Evolutionary conservation across 148 eudicot species (phyloP).

Genomic region (Simmondsia chinensis): DNA sequence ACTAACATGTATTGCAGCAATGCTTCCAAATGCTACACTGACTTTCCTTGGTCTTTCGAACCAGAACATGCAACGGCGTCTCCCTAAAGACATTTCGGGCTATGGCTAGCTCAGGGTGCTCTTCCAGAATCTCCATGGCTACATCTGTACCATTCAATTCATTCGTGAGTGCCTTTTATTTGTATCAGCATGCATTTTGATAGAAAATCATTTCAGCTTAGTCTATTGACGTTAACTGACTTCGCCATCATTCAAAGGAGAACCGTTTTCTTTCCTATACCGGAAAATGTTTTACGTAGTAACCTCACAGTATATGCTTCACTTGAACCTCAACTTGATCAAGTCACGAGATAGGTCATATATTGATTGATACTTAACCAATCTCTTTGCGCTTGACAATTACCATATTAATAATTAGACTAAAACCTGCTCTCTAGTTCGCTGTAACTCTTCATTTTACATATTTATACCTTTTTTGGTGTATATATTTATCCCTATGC

Average conservation of each 20-base stretch:
- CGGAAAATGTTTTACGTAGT: neutral
- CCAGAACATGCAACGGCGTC: constrained; percentile 35
- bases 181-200: neutral
- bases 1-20: neutral
- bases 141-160: constrained; percentile 11
- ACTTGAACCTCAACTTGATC: too few species aligned
- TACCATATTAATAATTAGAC: neutral
- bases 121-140: constrained; percentile 16
- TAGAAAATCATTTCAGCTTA: too few species aligned
- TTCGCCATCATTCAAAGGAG: too few species aligned
- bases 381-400: too few species aligned
- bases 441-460: too few species aligned
- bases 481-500: too few species aligned
- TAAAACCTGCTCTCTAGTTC: neutral
- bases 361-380: too few species aligned
- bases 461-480: too few species aligned
- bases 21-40: neutral
- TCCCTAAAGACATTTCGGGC: constrained; percentile 18
- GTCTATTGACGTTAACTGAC: too few species aligned
- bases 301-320: too few species aligned
- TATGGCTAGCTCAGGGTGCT: constrained; percentile 5
- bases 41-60: constrained; percentile 12
- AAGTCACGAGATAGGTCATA: too few species aligned
- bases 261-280: too few species aligned
- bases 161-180: neutral